Percentiles rank a stretch among this genome's conserved stretches.
phyloP scores from a whole-genome alignment of 495 filamentous ascomycete genomes.

The Pseudoneurospora amorphoporcata region DNA sequence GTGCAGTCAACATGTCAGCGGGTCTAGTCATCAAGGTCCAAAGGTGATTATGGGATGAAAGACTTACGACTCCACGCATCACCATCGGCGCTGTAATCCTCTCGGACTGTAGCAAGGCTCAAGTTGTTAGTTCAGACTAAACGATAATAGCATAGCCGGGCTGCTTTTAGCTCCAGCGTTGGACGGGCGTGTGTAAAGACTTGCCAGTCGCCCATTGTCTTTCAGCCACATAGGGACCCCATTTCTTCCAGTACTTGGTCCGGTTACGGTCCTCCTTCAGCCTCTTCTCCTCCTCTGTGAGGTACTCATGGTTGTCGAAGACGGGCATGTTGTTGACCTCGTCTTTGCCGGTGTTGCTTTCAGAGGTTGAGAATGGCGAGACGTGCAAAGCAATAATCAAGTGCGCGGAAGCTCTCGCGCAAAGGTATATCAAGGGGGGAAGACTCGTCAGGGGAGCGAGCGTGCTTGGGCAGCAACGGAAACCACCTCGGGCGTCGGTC shows the following conservation, averaged over 20 bases:
- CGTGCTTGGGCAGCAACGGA: not conserved
- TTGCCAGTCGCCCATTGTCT: constrained; percentile 84
- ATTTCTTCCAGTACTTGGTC: constrained; percentile 87
- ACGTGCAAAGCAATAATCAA: not conserved
- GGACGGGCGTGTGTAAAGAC: constrained; percentile 11
- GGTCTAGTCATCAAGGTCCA: not conserved
- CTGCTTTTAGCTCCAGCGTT: not conserved
- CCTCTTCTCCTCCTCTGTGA: constrained; percentile 78
- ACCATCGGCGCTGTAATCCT: constrained; percentile 80
- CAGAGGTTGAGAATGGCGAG: not conserved
- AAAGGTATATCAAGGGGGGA: not conserved
- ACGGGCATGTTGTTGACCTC: constrained; percentile 58
- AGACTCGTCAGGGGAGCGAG: not conserved
- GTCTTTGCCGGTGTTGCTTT: not conserved
- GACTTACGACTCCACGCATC: constrained; percentile 92
- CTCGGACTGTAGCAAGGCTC: constrained; percentile 53
- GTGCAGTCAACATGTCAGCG: constrained; percentile 1
- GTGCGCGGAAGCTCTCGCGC: not conserved
- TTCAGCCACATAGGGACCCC: constrained; percentile 70
- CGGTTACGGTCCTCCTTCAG: constrained; percentile 75
- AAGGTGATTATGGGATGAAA: not conserved
- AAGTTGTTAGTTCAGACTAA: constrained; percentile 3
- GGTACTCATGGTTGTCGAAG: constrained; percentile 72
- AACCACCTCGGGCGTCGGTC: not conserved
- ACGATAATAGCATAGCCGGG: not conserved